A percentile compares a stretch with the other conserved stretches of the same genome.
These are phyloP conservation scores for Anaeromyces robustus DNA, from an alignment of 192 early-diverging fungal genomes.

Conservation along the genomic window DNA sequence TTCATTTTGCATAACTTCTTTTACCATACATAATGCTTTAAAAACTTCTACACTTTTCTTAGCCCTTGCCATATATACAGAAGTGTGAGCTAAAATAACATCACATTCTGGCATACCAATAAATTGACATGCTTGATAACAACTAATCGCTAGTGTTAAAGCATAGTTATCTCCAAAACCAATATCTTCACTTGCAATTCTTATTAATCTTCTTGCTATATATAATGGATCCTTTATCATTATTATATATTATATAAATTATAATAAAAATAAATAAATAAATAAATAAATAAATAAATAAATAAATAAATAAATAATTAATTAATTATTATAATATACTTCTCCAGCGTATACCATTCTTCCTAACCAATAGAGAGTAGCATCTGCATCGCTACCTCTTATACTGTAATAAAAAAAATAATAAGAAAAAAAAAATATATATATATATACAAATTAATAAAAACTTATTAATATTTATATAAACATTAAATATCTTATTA, in stretches of 20 bases:
- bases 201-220: conserved; percentile 56
- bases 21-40: conserved; percentile 31
- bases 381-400: conserved; percentile 4
- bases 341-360: conserved; percentile 81
- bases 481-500: too few species aligned
- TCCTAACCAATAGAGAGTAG: conserved; percentile 60
- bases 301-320: too few species aligned
- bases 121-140: conserved; percentile 63
- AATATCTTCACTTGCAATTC: conserved; percentile 78
- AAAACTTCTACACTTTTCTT: conserved; percentile 73
- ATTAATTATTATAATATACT: background rate
- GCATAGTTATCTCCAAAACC: conserved; percentile 70
- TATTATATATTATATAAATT: too few species aligned
- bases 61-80: conserved; percentile 61
- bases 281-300: too few species aligned
- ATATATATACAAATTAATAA: too few species aligned
- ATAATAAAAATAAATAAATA: too few species aligned
- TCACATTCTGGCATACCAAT: conserved; percentile 92
- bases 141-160: conserved; percentile 44
- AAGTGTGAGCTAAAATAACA: conserved; percentile 61
- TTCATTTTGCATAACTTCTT: too few species aligned
- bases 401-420: conserved; percentile 11
- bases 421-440: too few species aligned
- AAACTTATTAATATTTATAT: too few species aligned
- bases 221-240: conserved; percentile 54